A percentile compares a stretch with the other conserved stretches of the same genome.
Evolutionary conservation across 495 filamentous ascomycete genomes (phyloP).

Genomic region (Astrothelium macrocarpum): DNA sequence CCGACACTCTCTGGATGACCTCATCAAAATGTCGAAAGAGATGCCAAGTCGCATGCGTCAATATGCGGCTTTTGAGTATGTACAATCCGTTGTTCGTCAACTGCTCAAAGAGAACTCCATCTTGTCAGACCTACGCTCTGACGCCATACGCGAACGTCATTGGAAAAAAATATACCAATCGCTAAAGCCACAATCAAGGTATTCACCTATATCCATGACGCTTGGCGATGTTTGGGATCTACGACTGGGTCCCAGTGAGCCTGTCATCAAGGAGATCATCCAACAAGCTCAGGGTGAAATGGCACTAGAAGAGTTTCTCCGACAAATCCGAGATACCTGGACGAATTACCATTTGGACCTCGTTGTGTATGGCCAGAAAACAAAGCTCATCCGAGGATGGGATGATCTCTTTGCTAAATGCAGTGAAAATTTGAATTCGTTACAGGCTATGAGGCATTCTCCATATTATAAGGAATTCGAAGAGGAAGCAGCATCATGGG

Average conservation of each 20-base stretch:
- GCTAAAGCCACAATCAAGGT: slow-evolving; percentile 79
- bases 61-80: slow-evolving; percentile 97
- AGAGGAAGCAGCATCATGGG: slow-evolving; percentile 91
- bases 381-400: slow-evolving; percentile 92
- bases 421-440: slow-evolving; percentile 91
- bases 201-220: slow-evolving; percentile 85
- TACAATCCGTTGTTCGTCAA: slow-evolving; percentile 81
- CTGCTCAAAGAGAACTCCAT: slow-evolving; percentile 82
- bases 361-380: slow-evolving; percentile 95
- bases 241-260: slow-evolving; percentile 75
- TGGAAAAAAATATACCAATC: slow-evolving; percentile 97
- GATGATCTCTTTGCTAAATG: slow-evolving; percentile 98
- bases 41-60: slow-evolving; percentile 99
- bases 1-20: slow-evolving; percentile 71
- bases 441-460: slow-evolving; percentile 98
- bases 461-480: slow-evolving; percentile 99
- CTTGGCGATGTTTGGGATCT: slow-evolving; percentile 98
- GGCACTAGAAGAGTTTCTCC: slow-evolving; percentile 96
- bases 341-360: slow-evolving; percentile 87
- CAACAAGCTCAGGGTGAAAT: slow-evolving; percentile 95
- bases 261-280: slow-evolving; percentile 81
- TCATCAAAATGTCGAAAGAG: slow-evolving; percentile 97
- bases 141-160: slow-evolving; percentile 90
- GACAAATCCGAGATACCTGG: slow-evolving; percentile 94
- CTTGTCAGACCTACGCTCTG: slow-evolving; percentile 86